Evolutionary conservation across 2,329 filamentous ascomycete genomes (phyloP).

Genomic region (Aureobasidium subglaciale): DNA sequence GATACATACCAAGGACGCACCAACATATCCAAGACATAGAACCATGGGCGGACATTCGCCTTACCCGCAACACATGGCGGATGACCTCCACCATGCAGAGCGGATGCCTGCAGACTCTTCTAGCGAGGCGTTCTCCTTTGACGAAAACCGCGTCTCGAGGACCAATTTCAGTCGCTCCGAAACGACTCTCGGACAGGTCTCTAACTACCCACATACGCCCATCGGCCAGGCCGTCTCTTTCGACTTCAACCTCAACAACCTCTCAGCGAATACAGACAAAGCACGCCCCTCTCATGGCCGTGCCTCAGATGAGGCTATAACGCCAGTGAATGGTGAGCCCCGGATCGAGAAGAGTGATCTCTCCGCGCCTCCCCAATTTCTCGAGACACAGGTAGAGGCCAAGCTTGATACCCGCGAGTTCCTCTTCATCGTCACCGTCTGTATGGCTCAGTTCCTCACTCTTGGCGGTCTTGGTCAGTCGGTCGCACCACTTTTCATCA

Average conservation of each 20-base stretch:
- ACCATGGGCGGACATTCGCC: background rate
- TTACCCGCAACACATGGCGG: background rate
- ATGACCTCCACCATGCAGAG: background rate
- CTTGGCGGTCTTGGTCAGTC: conserved; percentile 19
- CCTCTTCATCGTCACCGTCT: conserved; percentile 17
- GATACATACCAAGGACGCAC: background rate
- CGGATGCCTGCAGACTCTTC: background rate
- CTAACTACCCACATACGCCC: conserved; percentile 4
- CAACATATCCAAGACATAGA: background rate
- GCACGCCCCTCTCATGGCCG: background rate
- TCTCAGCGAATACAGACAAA: background rate
- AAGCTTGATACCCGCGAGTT: conserved; percentile 1
- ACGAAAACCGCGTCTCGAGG: background rate
- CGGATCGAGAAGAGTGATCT: background rate
- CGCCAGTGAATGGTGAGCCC: background rate
- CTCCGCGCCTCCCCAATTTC: background rate
- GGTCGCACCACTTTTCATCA: conserved; percentile 38
- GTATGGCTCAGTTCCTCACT: conserved; percentile 17
- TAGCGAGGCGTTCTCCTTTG: background rate
- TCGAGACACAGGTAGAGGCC: background rate
- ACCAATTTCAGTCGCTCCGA: background rate
- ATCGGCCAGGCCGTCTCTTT: conserved; percentile 13
- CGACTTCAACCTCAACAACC: conserved; percentile 6
- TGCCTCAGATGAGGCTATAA: background rate
- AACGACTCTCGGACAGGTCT: conserved; percentile 6